These are phyloP conservation scores for Rhododendron ferrugineum DNA, from an alignment of 148 eudicot species.

Conservation along the genomic window DNA sequence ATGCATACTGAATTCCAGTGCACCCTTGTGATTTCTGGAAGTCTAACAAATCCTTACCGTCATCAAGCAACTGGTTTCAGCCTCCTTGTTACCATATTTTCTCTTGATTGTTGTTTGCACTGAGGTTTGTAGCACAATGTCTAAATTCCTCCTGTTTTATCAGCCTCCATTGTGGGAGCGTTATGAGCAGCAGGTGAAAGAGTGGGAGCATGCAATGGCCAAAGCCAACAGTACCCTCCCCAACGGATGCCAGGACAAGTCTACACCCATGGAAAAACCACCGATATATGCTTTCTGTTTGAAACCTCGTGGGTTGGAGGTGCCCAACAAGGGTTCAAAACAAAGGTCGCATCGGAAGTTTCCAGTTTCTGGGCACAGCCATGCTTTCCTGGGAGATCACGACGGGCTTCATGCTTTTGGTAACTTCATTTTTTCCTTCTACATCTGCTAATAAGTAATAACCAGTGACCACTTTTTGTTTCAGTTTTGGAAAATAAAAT, in stretches of 20 bases:
- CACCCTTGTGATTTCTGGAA: neutral
- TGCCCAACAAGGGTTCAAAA: constrained; percentile 74
- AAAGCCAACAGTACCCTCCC: constrained; percentile 30
- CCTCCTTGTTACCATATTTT: neutral
- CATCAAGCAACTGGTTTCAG: neutral
- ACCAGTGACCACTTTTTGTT: neutral
- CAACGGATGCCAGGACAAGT: constrained; percentile 46
- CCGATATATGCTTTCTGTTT: constrained; percentile 87
- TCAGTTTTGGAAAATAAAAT: neutral
- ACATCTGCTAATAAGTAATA: neutral
- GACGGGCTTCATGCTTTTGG: constrained; percentile 54
- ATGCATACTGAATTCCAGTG: neutral
- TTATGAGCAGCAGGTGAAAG: constrained; percentile 70
- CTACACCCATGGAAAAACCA: constrained; percentile 60
- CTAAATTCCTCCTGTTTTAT: constrained; percentile 18
- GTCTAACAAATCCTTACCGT: neutral
- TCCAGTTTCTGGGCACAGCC: constrained; percentile 45
- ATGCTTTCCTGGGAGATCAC: constrained; percentile 40
- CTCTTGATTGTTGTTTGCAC: neutral
- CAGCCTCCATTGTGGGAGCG: constrained; percentile 96
- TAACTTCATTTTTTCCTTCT: constrained; percentile 20
- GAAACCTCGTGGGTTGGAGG: constrained; percentile 86
- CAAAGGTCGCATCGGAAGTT: constrained; percentile 76
- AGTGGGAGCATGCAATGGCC: constrained; percentile 64
- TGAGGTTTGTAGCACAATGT: neutral